These are phyloP conservation scores for Trichoderma erinaceum DNA, from an alignment of 495 filamentous ascomycete genomes.

Conservation along the genomic window DNA sequence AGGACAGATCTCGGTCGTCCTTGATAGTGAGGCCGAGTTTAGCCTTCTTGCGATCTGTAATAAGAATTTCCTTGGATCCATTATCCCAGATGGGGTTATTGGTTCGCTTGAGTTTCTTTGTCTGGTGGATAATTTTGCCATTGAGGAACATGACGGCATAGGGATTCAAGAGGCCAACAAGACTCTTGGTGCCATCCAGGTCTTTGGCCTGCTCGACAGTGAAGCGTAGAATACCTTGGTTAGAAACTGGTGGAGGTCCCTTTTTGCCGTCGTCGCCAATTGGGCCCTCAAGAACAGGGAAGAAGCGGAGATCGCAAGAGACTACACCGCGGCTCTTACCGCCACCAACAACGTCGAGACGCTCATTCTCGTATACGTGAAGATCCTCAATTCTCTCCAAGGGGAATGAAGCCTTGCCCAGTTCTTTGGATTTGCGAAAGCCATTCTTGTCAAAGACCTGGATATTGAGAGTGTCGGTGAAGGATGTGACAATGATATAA, in stretches of 20 bases:
- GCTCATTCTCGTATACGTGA: constrained; percentile 72
- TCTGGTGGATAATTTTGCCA: constrained; percentile 75
- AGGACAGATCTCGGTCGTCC: constrained; percentile 77
- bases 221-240: constrained; percentile 87
- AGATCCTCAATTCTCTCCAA: constrained; percentile 75
- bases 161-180: constrained; percentile 83
- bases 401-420: constrained; percentile 77
- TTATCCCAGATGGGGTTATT: constrained; percentile 94
- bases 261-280: constrained; percentile 68
- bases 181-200: constrained; percentile 79
- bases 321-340: constrained; percentile 77
- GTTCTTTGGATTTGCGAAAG: constrained; percentile 89
- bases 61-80: constrained; percentile 82
- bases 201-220: constrained; percentile 95
- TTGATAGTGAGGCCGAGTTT: constrained; percentile 88
- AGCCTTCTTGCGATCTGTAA: constrained; percentile 85
- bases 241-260: constrained; percentile 77
- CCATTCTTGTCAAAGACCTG: constrained; percentile 91
- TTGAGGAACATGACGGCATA: constrained; percentile 86
- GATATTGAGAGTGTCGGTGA: constrained; percentile 77
- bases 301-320: constrained; percentile 82
- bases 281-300: constrained; percentile 75
- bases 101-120: constrained; percentile 86
- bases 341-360: constrained; percentile 75
- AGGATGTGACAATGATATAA: constrained; percentile 86